Percentiles rank a stretch among this genome's conserved stretches.
These are phyloP conservation scores for Apiospora kogelbergensis DNA, from an alignment of 2,329 filamentous ascomycete genomes.

Conservation along the genomic window DNA sequence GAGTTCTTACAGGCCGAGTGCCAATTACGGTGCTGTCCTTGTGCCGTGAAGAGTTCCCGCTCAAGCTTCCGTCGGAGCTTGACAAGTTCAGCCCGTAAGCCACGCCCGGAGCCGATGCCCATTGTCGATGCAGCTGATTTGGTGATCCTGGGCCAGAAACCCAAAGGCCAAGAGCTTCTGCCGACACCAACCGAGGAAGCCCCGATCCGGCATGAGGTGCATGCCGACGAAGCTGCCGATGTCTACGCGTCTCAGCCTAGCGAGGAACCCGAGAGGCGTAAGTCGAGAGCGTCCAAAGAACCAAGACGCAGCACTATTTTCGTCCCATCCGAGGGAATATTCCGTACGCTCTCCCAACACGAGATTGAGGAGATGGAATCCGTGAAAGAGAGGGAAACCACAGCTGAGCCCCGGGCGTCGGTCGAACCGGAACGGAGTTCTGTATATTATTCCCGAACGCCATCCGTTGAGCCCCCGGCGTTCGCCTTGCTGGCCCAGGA, in stretches of 20 bases:
- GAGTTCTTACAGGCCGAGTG: slow-evolving; percentile 78
- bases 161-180: slow-evolving; percentile 22
- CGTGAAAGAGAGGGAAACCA: slow-evolving; percentile 23
- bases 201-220: slow-evolving; percentile 10
- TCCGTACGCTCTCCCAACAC: slow-evolving; percentile 58
- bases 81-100: slow-evolving; percentile 32
- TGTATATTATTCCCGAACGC: slow-evolving; percentile 54
- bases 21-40: slow-evolving; percentile 65
- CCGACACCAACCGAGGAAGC: slow-evolving; percentile 30
- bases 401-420: slow-evolving; percentile 33
- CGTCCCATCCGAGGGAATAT: slow-evolving; percentile 62
- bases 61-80: slow-evolving; percentile 25
- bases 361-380: slow-evolving; percentile 46
- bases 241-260: background rate
- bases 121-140: slow-evolving; percentile 43
- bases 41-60: slow-evolving; percentile 42
- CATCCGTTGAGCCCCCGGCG: slow-evolving; percentile 62
- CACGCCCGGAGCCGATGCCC: slow-evolving; percentile 33
- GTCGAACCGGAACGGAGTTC: slow-evolving; percentile 21
- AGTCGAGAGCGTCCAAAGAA: slow-evolving; percentile 35
- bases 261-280: slow-evolving; percentile 19
- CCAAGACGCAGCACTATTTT: slow-evolving; percentile 55
- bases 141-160: slow-evolving; percentile 40
- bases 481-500: slow-evolving; percentile 47
- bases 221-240: slow-evolving; percentile 20